phyloP scores from a whole-genome alignment of 2,329 filamentous ascomycete species.

The Chaetomiaceae sp. region DNA sequence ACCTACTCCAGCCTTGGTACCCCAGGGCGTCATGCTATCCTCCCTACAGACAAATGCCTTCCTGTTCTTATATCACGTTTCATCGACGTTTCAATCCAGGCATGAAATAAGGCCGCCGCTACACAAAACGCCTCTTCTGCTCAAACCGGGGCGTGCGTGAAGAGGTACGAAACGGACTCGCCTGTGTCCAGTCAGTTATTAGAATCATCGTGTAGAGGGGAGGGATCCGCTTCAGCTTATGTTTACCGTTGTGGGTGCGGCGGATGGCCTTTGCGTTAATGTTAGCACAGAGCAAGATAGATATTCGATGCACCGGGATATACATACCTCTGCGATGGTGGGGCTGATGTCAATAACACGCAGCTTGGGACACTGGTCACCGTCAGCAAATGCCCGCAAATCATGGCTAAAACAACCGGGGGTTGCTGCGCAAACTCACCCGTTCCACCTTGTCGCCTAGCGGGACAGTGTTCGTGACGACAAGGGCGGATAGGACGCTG shows the following conservation, averaged over 20 bases:
- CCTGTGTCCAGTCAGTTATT: constrained; percentile 47
- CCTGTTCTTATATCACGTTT: not conserved
- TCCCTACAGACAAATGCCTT: not conserved
- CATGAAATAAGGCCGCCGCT: not conserved
- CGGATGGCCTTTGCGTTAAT: constrained; percentile 50
- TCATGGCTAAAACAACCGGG: not conserved
- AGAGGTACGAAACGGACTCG: constrained; percentile 59
- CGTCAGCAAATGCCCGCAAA: constrained; percentile 3
- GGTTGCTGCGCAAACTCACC: constrained; percentile 33
- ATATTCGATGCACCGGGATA: too few relatives aligned
- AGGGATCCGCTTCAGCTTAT: not conserved
- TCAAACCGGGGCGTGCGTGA: constrained; percentile 59
- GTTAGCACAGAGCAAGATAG: not conserved
- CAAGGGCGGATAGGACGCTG: constrained; percentile 65
- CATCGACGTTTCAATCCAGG: not conserved
- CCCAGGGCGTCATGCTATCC: not conserved
- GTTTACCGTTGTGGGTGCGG: constrained; percentile 43
- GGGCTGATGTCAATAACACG: constrained; percentile 89
- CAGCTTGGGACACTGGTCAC: constrained; percentile 55
- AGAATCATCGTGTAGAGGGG: not conserved
- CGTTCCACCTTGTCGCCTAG: constrained; percentile 67
- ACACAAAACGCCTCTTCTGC: too few relatives aligned
- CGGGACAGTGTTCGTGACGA: constrained; percentile 87
- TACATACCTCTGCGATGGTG: constrained; percentile 58
- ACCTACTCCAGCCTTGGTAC: not conserved